Conservation (phyloP, 2,329 filamentous ascomycete species). For the Alternaria ethzedia region DNA sequence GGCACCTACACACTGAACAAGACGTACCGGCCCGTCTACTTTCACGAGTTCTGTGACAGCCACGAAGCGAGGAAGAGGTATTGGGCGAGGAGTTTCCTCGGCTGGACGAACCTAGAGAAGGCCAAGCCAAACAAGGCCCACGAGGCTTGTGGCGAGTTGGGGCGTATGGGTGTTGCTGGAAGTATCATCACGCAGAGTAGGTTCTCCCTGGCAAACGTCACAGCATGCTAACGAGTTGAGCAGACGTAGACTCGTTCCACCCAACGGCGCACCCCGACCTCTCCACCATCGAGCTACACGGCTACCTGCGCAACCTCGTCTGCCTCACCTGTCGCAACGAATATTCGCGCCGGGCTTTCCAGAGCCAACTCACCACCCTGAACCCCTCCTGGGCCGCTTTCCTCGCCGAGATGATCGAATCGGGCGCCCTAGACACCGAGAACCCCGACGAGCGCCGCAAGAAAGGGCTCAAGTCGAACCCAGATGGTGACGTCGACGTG, state of each 20-base stretch:
- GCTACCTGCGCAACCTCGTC: conserved; percentile 80
- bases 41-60: conserved; percentile 80
- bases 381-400: conserved; percentile 89
- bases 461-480: conserved; percentile 81
- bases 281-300: conserved; percentile 85
- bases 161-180: conserved; percentile 72
- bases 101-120: conserved; percentile 82
- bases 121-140: conserved; percentile 84
- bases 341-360: conserved; percentile 75
- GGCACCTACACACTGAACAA: conserved; percentile 94
- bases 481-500: conserved; percentile 92
- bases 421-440: conserved; percentile 79
- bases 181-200: conserved; percentile 84
- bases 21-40: conserved; percentile 89
- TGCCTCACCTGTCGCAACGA: conserved; percentile 80
- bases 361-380: conserved; percentile 73
- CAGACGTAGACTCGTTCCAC: conserved; percentile 93
- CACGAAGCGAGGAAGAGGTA: conserved; percentile 91
- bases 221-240: neutral
- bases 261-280: conserved; percentile 74
- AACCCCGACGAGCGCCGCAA: conserved; percentile 72
- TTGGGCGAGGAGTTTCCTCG: conserved; percentile 93
- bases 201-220: conserved; percentile 12
- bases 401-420: conserved; percentile 71
- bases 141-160: conserved; percentile 75